Evolutionary conservation across 352 stramenopile genomes (phyloP).

Genomic region (Globisporangium parvum): DNA sequence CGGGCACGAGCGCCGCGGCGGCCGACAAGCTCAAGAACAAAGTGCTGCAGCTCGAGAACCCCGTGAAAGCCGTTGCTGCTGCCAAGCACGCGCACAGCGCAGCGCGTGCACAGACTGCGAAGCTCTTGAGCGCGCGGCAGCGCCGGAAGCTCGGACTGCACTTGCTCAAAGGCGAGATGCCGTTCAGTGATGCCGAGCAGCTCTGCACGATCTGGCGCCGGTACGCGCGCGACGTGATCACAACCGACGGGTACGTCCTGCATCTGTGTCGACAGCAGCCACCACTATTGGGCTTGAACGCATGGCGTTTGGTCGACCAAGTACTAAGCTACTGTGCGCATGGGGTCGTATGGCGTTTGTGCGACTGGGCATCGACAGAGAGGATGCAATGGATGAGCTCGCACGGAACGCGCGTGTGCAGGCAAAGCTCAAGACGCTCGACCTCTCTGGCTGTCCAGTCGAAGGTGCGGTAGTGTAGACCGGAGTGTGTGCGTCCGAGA

Average conservation of each 20-base stretch:
- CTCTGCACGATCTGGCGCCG: constrained; percentile 62
- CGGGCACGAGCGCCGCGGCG: constrained; percentile 4
- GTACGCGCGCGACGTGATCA: constrained; percentile 51
- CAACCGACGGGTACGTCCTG: constrained; percentile 25
- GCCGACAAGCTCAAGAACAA: constrained; percentile 73
- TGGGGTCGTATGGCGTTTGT: constrained; percentile 8
- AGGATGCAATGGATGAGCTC: constrained; percentile 11
- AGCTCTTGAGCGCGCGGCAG: constrained; percentile 56
- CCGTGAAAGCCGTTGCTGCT: constrained; percentile 35
- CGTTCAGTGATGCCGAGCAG: constrained; percentile 45
- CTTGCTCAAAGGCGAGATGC: constrained; percentile 38
- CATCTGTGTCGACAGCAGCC: neutral
- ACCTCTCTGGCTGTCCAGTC: constrained; percentile 63
- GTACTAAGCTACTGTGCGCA: constrained; percentile 6
- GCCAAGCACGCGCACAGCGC: constrained; percentile 22
- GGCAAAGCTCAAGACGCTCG: constrained; percentile 49
- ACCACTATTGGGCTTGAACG: no score
- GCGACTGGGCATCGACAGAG: neutral
- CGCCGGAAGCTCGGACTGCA: constrained; percentile 50
- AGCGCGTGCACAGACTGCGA: constrained; percentile 39
- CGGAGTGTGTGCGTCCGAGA: neutral
- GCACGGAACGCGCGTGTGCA: constrained; percentile 26
- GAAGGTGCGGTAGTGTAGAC: constrained; percentile 31
- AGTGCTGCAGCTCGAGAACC: constrained; percentile 73
- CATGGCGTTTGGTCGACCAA: neutral